These are phyloP conservation scores for Saccharomyces jurei DNA, from an alignment of 805 yeast species.

Conservation along the genomic window DNA sequence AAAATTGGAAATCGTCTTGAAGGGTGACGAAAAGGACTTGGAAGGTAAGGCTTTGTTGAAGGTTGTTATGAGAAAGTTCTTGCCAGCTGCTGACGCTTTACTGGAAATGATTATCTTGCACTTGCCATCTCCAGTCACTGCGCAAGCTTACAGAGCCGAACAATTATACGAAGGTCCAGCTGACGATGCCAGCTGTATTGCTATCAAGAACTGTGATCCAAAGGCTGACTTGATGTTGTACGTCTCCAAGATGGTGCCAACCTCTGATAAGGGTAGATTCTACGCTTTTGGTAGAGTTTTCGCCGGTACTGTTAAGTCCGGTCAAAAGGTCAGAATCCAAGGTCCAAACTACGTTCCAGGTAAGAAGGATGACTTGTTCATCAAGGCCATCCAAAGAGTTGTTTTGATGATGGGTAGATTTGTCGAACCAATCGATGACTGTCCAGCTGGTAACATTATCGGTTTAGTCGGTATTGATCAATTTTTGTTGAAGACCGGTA, in stretches of 20 bases:
- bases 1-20: constrained; percentile 88
- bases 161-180: constrained; percentile 98
- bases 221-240: constrained; percentile 95
- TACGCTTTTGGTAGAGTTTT: constrained; percentile 99
- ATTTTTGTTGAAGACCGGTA: constrained; percentile 98
- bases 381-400: constrained; percentile 97
- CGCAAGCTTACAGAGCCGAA: constrained; percentile 98
- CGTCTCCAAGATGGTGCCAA: constrained; percentile 99
- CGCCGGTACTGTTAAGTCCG: constrained; percentile 98
- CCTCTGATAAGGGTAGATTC: constrained; percentile 99
- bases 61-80: constrained; percentile 98
- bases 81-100: constrained; percentile 99
- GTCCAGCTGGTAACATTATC: constrained; percentile 99
- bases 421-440: constrained; percentile 96
- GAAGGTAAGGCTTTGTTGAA: constrained; percentile 98
- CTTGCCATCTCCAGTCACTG: constrained; percentile 99
- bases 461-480: constrained; percentile 99
- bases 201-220: constrained; percentile 98
- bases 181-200: constrained; percentile 81
- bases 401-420: constrained; percentile 99
- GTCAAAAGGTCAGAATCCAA: constrained; percentile 98
- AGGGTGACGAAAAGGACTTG: constrained; percentile 94
- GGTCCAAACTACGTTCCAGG: constrained; percentile 99
- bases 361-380: constrained; percentile 93
- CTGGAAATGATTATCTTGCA: constrained; percentile 97